Evolutionary conservation across 2,329 filamentous ascomycete genomes (phyloP).

Genomic region (Microcyclospora tardicrescens): DNA sequence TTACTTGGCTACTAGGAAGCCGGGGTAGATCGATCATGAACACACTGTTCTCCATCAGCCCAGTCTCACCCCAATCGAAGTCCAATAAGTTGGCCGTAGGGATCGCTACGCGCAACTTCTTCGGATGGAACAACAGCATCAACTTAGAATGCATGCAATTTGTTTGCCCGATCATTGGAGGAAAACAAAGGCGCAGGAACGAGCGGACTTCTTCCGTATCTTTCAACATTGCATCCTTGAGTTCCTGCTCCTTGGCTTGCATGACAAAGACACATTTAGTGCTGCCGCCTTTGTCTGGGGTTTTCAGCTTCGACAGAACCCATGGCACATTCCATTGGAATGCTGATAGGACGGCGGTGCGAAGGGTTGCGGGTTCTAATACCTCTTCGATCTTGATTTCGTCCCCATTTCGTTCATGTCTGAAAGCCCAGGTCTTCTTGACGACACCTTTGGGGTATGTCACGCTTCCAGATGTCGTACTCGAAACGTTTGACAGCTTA

Average conservation of each 20-base stretch:
- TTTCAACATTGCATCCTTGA: slow-evolving; percentile 19
- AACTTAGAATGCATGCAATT: slow-evolving; percentile 90
- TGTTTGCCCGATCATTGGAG: slow-evolving; percentile 56
- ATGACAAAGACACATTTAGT: slow-evolving; percentile 44
- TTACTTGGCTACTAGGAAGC: slow-evolving; percentile 21
- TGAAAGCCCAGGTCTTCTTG: slow-evolving; percentile 67
- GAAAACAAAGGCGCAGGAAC: slow-evolving; percentile 59
- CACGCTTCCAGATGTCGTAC: slow-evolving; percentile 4
- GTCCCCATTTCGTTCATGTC: slow-evolving; percentile 46
- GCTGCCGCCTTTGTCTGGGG: slow-evolving; percentile 41
- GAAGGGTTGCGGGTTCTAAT: slow-evolving; percentile 56
- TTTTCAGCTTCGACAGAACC: slow-evolving; percentile 51
- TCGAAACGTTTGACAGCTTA: neutral
- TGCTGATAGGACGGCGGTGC: slow-evolving; percentile 71
- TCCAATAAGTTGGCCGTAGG: slow-evolving; percentile 76
- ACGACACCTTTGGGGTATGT: slow-evolving; percentile 51
- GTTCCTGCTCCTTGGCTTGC: slow-evolving; percentile 39
- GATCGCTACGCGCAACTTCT: slow-evolving; percentile 64
- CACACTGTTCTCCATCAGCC: slow-evolving; percentile 74
- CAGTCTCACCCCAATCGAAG: slow-evolving; percentile 82
- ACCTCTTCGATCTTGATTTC: slow-evolving; percentile 86
- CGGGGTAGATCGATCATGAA: slow-evolving; percentile 87
- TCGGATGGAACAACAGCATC: slow-evolving; percentile 69
- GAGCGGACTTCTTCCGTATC: slow-evolving; percentile 19
- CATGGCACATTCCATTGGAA: slow-evolving; percentile 78